Evolutionary conservation across 139 green algal genomes (phyloP), one percentile per base, ranked within the genome.

Genomic region (Deuterostichococcus epilithicus): DNA sequence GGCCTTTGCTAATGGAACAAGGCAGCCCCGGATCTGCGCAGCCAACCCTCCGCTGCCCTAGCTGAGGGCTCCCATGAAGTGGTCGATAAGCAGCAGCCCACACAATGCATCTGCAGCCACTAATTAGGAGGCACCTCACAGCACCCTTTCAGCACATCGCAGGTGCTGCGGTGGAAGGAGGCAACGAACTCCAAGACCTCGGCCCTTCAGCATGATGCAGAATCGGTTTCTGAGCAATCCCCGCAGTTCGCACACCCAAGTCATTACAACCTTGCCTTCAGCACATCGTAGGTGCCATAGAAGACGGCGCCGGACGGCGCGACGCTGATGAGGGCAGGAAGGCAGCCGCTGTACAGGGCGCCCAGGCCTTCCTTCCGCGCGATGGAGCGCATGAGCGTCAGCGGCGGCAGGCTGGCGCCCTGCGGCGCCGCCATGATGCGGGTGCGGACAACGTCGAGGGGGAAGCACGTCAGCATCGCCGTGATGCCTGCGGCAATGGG

Each of bases 241-340:
- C 30, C 18, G 18, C 8, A n/a, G n/a, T n/a, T n/a, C n/a, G 13
- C 45, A 60, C 45, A 26, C 13, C 45, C 45, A 60, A 26, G 18
- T 60, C 30, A 35, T 69, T 36, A 3, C 30, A 38, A 13, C 28
- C n/a, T 26, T 22, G 32, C 47, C 81, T 94, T 94, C 13, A 96
- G 78, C n/a, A 88, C 5, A 77, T 94, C 89, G 78, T 94, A 96
- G 58, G 90, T 76, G 45, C 88, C 90, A 73, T 96, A 97, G 77
- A 95, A 97, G 5, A 96, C 82, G 22, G 92, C 92, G 28, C 89
- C 89, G 38, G 88, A 85, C n/a, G 91, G 89, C 1, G 87, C 88
- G 85, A 95, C 92, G 75, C 82, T 85, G 63, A 92, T 79, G 5
- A 97, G 74, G 2, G 90, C 90, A 6, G 91, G 91, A 28, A 91